Percentiles rank a stretch among this genome's conserved stretches.
phyloP scores from a whole-genome alignment of 306 rosid genomes.

The Glycine soja region DNA sequence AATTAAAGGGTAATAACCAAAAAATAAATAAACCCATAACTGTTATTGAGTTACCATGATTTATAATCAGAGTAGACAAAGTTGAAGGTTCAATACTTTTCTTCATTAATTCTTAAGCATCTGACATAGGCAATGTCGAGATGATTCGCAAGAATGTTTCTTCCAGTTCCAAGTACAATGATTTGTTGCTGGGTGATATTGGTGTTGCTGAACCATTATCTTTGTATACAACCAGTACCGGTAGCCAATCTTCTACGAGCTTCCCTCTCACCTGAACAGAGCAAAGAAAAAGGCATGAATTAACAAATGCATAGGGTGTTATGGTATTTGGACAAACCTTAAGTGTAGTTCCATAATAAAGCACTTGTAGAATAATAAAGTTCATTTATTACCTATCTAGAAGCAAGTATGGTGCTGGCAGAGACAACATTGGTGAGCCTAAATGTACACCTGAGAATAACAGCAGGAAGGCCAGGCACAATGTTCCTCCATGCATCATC shows the following conservation, averaged over 20 bases:
- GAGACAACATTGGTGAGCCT: slow-evolving; percentile 82
- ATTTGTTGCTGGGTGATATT: slow-evolving; percentile 67
- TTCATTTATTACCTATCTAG: slow-evolving; percentile 86
- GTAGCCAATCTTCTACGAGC: slow-evolving; percentile 91
- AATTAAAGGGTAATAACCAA: slow-evolving; percentile 19
- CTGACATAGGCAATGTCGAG: slow-evolving; percentile 89
- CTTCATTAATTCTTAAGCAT: slow-evolving; percentile 87
- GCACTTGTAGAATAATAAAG: no score
- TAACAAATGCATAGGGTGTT: no score
- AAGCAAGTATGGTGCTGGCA: slow-evolving; percentile 73
- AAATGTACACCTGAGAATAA: slow-evolving; percentile 78
- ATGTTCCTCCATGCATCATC: slow-evolving; percentile 90
- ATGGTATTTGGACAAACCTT: no score
- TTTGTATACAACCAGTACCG: slow-evolving; percentile 87
- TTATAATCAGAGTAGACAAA: slow-evolving; percentile 72
- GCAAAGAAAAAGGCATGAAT: no score
- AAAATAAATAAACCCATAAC: slow-evolving; percentile 28
- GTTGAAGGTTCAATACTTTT: no score
- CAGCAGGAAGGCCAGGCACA: slow-evolving; percentile 88
- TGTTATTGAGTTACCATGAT: slow-evolving; percentile 68
- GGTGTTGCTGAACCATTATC: slow-evolving; percentile 81
- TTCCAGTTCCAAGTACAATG: slow-evolving; percentile 75
- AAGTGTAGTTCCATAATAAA: no score
- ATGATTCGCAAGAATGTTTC: slow-evolving; percentile 81
- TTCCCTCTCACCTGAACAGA: slow-evolving; percentile 90